Conservation (phyloP, 1,284 basidiomycete species). For the Erythrobasidium hasegawianum region DNA sequence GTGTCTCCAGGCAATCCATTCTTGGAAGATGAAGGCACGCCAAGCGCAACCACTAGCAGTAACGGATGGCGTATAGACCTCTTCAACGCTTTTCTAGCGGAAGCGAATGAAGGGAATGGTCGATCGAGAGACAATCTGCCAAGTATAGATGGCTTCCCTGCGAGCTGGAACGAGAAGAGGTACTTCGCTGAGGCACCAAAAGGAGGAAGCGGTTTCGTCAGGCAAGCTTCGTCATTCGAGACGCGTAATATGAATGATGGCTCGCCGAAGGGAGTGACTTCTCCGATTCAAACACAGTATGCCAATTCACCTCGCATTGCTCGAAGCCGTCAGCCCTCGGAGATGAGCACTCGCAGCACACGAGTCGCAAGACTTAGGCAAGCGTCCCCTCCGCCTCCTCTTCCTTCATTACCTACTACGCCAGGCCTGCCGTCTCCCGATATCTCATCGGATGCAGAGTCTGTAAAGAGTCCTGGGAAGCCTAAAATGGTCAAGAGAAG, state of each 20-base stretch:
- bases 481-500: conserved; percentile 32
- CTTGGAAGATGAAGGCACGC: conserved; percentile 50
- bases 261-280: neutral
- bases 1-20: conserved; percentile 71
- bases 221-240: neutral
- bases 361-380: neutral
- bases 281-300: neutral
- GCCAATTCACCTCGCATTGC: neutral
- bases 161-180: conserved; percentile 36
- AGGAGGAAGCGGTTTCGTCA: neutral
- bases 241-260: neutral
- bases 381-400: neutral
- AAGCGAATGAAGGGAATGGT: conserved; percentile 22
- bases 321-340: neutral
- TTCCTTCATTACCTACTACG: neutral
- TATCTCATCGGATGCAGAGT: neutral
- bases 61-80: conserved; percentile 39
- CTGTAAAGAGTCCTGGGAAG: neutral
- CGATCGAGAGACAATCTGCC: neutral
- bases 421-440: neutral
- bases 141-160: conserved; percentile 39
- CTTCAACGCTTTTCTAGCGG: conserved; percentile 38
- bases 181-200: neutral
- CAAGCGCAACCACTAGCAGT: neutral
- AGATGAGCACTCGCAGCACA: neutral